Percentiles rank a stretch among this genome's conserved stretches.
phyloP scores from a whole-genome alignment of 1,284 basidiomycete genomes.

The Moesziomyces parantarcticus region DNA sequence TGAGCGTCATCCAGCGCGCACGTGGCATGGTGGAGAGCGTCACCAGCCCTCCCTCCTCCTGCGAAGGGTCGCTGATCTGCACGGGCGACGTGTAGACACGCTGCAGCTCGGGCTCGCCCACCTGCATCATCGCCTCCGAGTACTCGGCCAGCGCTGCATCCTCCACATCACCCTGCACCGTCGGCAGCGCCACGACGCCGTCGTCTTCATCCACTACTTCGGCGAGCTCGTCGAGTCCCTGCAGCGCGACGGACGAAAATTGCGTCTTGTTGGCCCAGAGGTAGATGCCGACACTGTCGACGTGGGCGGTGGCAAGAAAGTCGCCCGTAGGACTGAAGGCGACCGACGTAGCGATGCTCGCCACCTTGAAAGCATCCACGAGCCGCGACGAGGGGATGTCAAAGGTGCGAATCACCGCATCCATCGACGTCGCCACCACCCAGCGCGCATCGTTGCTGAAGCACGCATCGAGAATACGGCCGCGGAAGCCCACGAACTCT shows the following conservation, averaged over 20 bases:
- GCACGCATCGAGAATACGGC: slow-evolving; percentile 57
- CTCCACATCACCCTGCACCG: slow-evolving; percentile 48
- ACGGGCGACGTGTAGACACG: slow-evolving; percentile 53
- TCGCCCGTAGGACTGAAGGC: slow-evolving; percentile 94
- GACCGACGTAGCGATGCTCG: slow-evolving; percentile 88
- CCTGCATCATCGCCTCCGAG: slow-evolving; percentile 69
- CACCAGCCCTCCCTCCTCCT: slow-evolving; percentile 69
- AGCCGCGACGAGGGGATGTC: slow-evolving; percentile 92
- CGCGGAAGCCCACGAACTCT: slow-evolving; percentile 73
- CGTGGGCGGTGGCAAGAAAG: slow-evolving; percentile 93
- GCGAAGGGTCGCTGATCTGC: slow-evolving; percentile 71
- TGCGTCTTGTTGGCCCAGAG: slow-evolving; percentile 98
- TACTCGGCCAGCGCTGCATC: slow-evolving; percentile 80
- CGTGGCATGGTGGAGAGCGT: slow-evolving; percentile 92
- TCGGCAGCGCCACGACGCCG: slow-evolving; percentile 31
- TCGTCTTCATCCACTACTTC: slow-evolving; percentile 69
- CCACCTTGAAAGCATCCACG: slow-evolving; percentile 89
- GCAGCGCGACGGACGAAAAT: slow-evolving; percentile 85
- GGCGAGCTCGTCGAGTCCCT: slow-evolving; percentile 81
- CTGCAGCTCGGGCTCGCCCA: slow-evolving; percentile 54
- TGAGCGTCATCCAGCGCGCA: slow-evolving; percentile 92
- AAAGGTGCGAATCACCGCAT: slow-evolving; percentile 92
- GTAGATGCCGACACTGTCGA: slow-evolving; percentile 91
- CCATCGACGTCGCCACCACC: slow-evolving; percentile 87
- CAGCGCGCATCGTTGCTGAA: slow-evolving; percentile 95